Evolutionary conservation across 2,329 filamentous ascomycete species (phyloP).

Genomic region (Phoma sp.): DNA sequence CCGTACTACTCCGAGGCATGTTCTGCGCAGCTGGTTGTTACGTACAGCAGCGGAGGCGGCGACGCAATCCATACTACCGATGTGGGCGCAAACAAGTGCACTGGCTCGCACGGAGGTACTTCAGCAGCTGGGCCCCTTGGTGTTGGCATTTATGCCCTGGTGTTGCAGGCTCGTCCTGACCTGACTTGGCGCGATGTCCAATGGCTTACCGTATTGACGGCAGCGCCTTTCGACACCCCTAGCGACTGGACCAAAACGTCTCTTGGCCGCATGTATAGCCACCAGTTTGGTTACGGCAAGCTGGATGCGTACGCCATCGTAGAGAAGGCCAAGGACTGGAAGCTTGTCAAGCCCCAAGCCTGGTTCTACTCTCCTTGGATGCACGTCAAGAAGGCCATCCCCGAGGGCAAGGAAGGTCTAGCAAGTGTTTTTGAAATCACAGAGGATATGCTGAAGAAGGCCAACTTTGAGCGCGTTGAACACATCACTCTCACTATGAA

Average conservation of each 20-base stretch:
- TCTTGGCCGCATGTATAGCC: constrained; percentile 86
- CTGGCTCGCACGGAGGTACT: constrained; percentile 84
- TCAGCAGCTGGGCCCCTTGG: constrained; percentile 93
- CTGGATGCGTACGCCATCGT: constrained; percentile 87
- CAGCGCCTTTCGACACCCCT: constrained; percentile 77
- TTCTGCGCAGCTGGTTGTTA: constrained; percentile 93
- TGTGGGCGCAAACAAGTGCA: constrained; percentile 82
- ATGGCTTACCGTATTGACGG: constrained; percentile 84
- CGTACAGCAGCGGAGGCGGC: constrained; percentile 88
- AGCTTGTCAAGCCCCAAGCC: constrained; percentile 89
- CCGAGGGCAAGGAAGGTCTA: constrained; percentile 81
- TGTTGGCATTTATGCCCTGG: constrained; percentile 89
- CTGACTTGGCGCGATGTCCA: constrained; percentile 94
- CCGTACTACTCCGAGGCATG: constrained; percentile 97
- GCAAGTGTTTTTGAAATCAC: constrained; percentile 84
- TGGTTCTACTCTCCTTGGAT: constrained; percentile 96
- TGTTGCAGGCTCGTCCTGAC: constrained; percentile 82
- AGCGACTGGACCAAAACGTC: constrained; percentile 82
- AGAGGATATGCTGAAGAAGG: constrained; percentile 75
- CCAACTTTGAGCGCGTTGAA: constrained; percentile 86
- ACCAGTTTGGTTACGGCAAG: constrained; percentile 95
- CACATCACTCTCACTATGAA: constrained; percentile 99
- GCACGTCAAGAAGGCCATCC: constrained; percentile 83
- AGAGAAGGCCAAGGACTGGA: constrained; percentile 82
- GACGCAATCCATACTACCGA: constrained; percentile 97